phyloP scores from a whole-genome alignment of 129 eudicot genomes.

The Escallonia herrerae region DNA sequence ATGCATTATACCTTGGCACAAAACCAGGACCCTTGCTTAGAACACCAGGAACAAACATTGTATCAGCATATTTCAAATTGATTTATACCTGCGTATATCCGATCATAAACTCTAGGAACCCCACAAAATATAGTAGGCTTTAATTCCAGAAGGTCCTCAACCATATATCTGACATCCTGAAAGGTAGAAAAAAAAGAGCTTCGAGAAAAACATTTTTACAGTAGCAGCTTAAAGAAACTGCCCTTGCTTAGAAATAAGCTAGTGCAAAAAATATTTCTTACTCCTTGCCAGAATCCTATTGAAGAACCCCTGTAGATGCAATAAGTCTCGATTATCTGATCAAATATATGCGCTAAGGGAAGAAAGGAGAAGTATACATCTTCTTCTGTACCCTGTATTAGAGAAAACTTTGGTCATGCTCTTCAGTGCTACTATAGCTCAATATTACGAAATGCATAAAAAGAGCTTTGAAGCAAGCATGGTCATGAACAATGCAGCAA shows the following conservation, averaged over 20 bases:
- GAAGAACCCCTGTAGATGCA: conserved; percentile 67
- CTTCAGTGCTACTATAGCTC: not conserved
- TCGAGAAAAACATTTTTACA: not conserved
- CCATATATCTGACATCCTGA: conserved; percentile 82
- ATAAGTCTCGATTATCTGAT: conserved; percentile 75
- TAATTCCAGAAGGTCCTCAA: conserved; percentile 72
- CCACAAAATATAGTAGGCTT: conserved; percentile 95
- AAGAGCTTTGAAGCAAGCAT: too few relatives aligned
- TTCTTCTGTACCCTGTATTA: conserved; percentile 59
- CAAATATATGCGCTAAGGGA: conserved; percentile 94
- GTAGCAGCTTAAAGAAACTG: not conserved
- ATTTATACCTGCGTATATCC: conserved; percentile 65
- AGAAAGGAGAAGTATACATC: conserved; percentile 88
- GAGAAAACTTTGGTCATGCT: conserved; percentile 2
- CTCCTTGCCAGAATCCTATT: conserved; percentile 98
- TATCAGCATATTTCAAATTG: not conserved
- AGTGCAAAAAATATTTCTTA: conserved; percentile 21
- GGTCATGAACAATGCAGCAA: too few relatives aligned
- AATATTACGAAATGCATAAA: too few relatives aligned
- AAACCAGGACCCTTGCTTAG: not conserved
- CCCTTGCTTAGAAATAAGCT: not conserved
- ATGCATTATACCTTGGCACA: conserved; percentile 60
- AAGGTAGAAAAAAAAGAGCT: conserved; percentile 1
- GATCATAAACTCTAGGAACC: conserved; percentile 92
- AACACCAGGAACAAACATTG: not conserved